Evolutionary conservation across 805 yeast species (phyloP).

Genomic region (Spencermartinsiella europaea): DNA sequence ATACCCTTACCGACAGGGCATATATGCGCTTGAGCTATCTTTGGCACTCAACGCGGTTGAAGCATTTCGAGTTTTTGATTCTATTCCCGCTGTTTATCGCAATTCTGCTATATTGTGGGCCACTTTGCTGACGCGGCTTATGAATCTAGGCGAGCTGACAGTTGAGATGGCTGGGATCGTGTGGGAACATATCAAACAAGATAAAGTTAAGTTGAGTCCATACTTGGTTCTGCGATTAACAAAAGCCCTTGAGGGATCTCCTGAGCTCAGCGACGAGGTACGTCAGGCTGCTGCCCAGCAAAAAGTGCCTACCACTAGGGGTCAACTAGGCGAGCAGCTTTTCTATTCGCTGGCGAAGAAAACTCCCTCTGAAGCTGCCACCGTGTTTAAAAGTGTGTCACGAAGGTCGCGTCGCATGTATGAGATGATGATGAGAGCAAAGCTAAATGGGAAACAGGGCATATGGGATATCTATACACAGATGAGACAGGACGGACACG

Average conservation of each 20-base stretch:
- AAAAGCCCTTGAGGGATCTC: constrained; percentile 6
- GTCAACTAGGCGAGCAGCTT: not conserved
- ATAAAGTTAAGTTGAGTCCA: constrained; percentile 9
- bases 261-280: not conserved
- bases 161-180: constrained; percentile 16
- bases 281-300: not conserved
- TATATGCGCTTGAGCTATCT: constrained; percentile 16
- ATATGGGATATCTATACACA: constrained; percentile 34
- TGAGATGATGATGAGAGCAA: constrained; percentile 18
- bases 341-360: constrained; percentile 1
- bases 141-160: constrained; percentile 18
- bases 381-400: constrained; percentile 1
- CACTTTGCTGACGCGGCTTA: constrained; percentile 18
- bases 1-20: constrained; percentile 20
- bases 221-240: constrained; percentile 9
- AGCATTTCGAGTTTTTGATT: constrained; percentile 12
- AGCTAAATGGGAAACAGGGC: constrained; percentile 31
- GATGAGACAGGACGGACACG: constrained; percentile 18
- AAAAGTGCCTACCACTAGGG: not conserved
- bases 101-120: constrained; percentile 25
- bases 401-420: constrained; percentile 6
- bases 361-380: constrained; percentile 4
- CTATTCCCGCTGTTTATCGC: constrained; percentile 7
- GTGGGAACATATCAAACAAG: constrained; percentile 15
- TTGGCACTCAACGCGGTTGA: constrained; percentile 12